Evolutionary conservation across 208 protist species (phyloP).

Genomic region (Leishmania tropica): DNA sequence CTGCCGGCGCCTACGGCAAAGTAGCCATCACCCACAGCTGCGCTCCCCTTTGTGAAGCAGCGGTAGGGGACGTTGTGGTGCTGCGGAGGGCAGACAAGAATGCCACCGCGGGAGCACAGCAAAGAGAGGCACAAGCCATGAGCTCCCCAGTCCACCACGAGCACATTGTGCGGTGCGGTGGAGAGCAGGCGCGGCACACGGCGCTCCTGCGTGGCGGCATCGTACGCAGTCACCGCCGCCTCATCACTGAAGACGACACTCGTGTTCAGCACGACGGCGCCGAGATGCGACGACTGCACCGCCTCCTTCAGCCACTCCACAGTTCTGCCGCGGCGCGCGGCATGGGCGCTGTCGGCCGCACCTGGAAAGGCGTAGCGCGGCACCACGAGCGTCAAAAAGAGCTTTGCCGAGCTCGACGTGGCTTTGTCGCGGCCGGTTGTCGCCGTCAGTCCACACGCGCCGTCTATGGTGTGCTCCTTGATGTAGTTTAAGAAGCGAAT

Average conservation of each 20-base stretch:
- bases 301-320: constrained; percentile 75
- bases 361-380: constrained; percentile 75
- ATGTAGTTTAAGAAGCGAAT: constrained; percentile 84
- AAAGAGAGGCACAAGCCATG: constrained; percentile 64
- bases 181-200: constrained; percentile 31
- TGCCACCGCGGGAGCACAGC: constrained; percentile 55
- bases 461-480: constrained; percentile 81
- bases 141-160: constrained; percentile 86
- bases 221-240: constrained; percentile 60
- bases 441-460: constrained; percentile 61
- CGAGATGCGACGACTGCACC: constrained; percentile 63
- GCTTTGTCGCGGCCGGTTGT: constrained; percentile 9
- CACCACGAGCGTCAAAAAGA: constrained; percentile 80
- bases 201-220: constrained; percentile 35
- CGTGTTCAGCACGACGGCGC: constrained; percentile 42
- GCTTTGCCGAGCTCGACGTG: constrained; percentile 7
- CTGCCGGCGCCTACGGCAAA: constrained; percentile 24
- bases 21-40: constrained; percentile 19
- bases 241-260: constrained; percentile 81
- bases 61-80: constrained; percentile 35
- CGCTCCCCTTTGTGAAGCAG: constrained; percentile 33
- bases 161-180: constrained; percentile 39
- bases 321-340: constrained; percentile 12
- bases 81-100: constrained; percentile 36
- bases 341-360: constrained; percentile 12